Conservation (phyloP, 2,329 filamentous ascomycete genomes). For the Aureobasidium sp. region DNA sequence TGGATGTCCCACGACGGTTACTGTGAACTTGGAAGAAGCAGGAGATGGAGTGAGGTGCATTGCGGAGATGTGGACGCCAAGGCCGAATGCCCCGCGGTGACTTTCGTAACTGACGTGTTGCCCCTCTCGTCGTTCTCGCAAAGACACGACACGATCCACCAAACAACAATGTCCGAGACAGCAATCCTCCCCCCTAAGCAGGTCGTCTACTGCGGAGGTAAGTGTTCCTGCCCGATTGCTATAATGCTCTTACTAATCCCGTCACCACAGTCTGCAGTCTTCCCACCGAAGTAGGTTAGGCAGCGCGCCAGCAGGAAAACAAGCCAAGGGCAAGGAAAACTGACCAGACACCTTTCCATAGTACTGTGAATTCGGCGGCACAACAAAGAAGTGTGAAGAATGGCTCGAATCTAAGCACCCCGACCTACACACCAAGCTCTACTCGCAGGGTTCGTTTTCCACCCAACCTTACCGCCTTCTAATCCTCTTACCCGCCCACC, state of each 20-base stretch:
- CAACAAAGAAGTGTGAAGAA: constrained; percentile 91
- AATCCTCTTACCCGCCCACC: constrained; percentile 26
- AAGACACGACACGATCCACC: not conserved
- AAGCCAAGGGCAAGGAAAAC: constrained; percentile 6
- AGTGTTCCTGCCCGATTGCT: too few species aligned
- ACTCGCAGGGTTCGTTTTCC: constrained; percentile 61
- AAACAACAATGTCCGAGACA: constrained; percentile 26
- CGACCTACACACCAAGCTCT: constrained; percentile 66
- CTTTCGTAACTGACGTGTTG: too few species aligned
- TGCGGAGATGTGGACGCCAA: too few species aligned
- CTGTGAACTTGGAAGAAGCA: too few species aligned
- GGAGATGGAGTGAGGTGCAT: not conserved
- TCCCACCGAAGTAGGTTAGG: constrained; percentile 55
- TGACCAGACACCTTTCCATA: constrained; percentile 29
- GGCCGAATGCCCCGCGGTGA: not conserved
- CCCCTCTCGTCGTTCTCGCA: not conserved
- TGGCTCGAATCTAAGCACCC: constrained; percentile 76
- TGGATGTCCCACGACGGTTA: too few species aligned
- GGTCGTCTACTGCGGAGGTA: constrained; percentile 54
- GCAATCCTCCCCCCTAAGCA: constrained; percentile 37
- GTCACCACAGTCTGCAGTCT: constrained; percentile 49
- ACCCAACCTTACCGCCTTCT: not conserved
- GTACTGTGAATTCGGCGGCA: constrained; percentile 99
- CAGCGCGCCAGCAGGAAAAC: constrained; percentile 14
- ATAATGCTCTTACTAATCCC: constrained; percentile 17